phyloP scores from a whole-genome alignment of 768 basidiomycete genomes.

The Trametes elegans region DNA sequence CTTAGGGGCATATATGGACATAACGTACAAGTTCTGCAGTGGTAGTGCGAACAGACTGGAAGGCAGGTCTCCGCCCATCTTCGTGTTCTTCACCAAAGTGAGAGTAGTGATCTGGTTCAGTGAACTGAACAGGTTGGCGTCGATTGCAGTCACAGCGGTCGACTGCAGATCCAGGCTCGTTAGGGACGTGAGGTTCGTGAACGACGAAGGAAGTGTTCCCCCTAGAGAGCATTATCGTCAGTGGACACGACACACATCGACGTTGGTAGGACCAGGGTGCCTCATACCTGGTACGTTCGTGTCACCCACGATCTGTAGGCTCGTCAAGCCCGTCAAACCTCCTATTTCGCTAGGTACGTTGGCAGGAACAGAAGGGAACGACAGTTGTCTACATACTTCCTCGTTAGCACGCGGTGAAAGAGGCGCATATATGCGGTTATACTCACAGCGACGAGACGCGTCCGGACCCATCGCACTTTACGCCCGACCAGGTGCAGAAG shows the following conservation, averaged over 20 bases:
- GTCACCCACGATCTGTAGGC: constrained; percentile 41
- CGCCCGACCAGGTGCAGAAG: constrained; percentile 48
- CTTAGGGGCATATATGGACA: background rate
- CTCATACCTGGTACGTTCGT: constrained; percentile 38
- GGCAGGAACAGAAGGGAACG: constrained; percentile 47
- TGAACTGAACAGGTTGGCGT: constrained; percentile 34
- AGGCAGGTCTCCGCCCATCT: constrained; percentile 40
- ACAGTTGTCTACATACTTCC: constrained; percentile 32
- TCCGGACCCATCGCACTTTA: constrained; percentile 42
- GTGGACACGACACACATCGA: too few relatives aligned
- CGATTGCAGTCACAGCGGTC: constrained; percentile 38
- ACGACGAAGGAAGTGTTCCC: constrained; percentile 40
- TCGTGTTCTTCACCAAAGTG: constrained; percentile 39
- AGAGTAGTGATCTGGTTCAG: constrained; percentile 36
- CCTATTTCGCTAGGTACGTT: constrained; percentile 42
- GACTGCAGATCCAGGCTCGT: constrained; percentile 40
- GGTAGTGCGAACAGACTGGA: constrained; percentile 32
- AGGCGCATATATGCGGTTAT: background rate
- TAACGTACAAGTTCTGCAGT: constrained; percentile 40
- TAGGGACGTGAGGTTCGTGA: constrained; percentile 37
- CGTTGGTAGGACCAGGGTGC: background rate
- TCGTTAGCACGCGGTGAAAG: constrained; percentile 1
- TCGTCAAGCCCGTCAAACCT: constrained; percentile 37
- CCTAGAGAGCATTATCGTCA: constrained; percentile 26
- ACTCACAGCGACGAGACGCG: constrained; percentile 43